phyloP scores from a whole-genome alignment of 345 rosid species.

The Anastatica hierochuntica region DNA sequence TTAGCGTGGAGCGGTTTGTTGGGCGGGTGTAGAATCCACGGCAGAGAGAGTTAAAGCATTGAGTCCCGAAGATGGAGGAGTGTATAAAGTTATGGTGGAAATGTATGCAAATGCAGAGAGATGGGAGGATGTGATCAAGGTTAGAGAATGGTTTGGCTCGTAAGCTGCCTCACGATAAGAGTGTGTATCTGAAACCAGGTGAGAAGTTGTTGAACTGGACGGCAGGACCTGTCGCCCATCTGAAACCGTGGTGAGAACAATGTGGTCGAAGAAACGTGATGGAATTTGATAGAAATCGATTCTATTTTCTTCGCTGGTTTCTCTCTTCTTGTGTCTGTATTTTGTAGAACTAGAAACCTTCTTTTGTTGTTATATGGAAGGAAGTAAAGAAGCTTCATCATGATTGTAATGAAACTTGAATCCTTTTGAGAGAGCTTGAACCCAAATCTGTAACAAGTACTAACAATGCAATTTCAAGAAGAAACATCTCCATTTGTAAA shows the following conservation, averaged over 20 bases:
- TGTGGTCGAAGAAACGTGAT: background rate
- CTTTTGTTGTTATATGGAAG: background rate
- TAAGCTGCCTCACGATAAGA: too few relatives aligned
- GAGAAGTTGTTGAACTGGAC: too few relatives aligned
- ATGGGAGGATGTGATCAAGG: constrained; percentile 60
- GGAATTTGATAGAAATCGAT: background rate
- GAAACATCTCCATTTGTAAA: too few relatives aligned
- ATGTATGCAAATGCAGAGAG: constrained; percentile 53
- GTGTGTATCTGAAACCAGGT: too few relatives aligned
- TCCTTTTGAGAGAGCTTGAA: too few relatives aligned
- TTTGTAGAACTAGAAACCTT: background rate
- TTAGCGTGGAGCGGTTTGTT: constrained; percentile 69
- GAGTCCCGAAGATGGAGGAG: constrained; percentile 68
- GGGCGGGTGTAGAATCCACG: constrained; percentile 71
- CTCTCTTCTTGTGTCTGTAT: constrained; percentile 9
- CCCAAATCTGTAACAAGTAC: too few relatives aligned
- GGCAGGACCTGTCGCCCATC: constrained; percentile 78
- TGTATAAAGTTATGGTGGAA: constrained; percentile 53
- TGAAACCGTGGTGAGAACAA: constrained; percentile 98
- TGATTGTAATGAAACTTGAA: constrained; percentile 4
- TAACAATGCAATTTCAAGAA: too few relatives aligned
- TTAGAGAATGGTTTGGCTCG: too few relatives aligned
- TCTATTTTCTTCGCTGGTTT: too few relatives aligned
- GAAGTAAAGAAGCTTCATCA: background rate
- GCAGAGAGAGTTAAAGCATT: constrained; percentile 50